Conservation (phyloP, 805 yeast genomes). For the Candida coleopterorum region DNA sequence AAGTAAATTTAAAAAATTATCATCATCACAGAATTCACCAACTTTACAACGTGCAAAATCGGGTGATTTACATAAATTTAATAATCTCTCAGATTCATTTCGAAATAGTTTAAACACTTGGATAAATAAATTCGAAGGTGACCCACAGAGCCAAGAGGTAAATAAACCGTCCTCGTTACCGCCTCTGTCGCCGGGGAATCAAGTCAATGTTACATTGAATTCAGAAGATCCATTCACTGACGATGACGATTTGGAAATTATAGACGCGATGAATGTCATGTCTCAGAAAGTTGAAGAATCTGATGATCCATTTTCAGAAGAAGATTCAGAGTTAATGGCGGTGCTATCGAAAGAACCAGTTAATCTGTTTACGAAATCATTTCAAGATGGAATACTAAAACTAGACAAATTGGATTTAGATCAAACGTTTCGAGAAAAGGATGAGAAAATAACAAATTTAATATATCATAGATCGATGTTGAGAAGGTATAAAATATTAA, state of each 20-base stretch:
- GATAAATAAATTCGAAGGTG: constrained; percentile 24
- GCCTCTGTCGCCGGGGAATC: constrained; percentile 1
- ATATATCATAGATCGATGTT: constrained; percentile 38
- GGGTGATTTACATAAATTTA: constrained; percentile 20
- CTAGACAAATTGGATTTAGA: constrained; percentile 10
- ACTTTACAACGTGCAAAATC: constrained; percentile 36
- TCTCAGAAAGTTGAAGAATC: constrained; percentile 1
- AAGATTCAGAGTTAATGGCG: constrained; percentile 12
- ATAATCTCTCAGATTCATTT: constrained; percentile 5
- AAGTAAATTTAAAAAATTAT: constrained; percentile 11
- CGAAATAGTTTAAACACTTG: constrained; percentile 18
- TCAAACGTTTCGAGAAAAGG: constrained; percentile 1
- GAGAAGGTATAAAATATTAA: constrained; percentile 43
- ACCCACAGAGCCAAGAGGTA: constrained; percentile 1
- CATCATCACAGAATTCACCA: constrained; percentile 23
- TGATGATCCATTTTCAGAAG: constrained; percentile 19
- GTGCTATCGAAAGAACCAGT: neutral
- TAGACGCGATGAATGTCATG: constrained; percentile 9
- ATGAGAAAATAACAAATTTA: constrained; percentile 3
- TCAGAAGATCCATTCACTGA: constrained; percentile 27
- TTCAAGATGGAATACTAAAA: constrained; percentile 11
- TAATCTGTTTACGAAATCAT: constrained; percentile 8
- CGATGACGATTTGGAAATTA: constrained; percentile 23
- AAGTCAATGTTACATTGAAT: neutral
- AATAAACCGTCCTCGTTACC: too few relatives aligned